phyloP scores from a whole-genome alignment of 2,329 filamentous ascomycete species.

The Alternaria dauci region DNA sequence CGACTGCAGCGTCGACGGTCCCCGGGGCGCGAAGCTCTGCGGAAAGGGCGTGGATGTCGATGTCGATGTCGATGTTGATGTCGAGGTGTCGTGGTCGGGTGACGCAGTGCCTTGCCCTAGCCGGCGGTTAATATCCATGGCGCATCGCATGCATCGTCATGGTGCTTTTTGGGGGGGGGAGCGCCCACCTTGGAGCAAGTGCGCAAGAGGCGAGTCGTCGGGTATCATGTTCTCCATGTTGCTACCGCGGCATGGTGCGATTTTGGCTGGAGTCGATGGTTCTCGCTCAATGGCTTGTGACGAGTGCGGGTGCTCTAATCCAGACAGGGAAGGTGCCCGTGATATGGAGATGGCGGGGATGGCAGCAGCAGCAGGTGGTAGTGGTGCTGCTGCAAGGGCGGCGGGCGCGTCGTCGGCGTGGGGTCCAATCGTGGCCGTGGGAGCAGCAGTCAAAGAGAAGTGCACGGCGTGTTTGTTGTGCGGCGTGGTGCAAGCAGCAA shows the following conservation, averaged over 20 bases:
- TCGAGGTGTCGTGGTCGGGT: slow-evolving; percentile 30
- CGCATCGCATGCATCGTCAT: slow-evolving; percentile 8
- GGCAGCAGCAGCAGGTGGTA: not conserved
- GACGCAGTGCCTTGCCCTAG: slow-evolving; percentile 47
- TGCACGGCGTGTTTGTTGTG: not conserved
- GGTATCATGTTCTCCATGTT: slow-evolving; percentile 87
- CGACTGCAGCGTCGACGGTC: slow-evolving; percentile 58
- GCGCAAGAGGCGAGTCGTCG: slow-evolving; percentile 85
- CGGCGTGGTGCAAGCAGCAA: not conserved
- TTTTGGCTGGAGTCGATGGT: slow-evolving; percentile 19
- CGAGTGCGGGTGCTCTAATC: slow-evolving; percentile 13
- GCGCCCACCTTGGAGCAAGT: slow-evolving; percentile 77
- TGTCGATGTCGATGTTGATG: slow-evolving; percentile 18
- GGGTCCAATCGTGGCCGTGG: slow-evolving; percentile 15
- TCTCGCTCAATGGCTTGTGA: slow-evolving; percentile 24
- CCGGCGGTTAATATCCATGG: slow-evolving; percentile 31
- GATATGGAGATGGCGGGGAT: slow-evolving; percentile 17
- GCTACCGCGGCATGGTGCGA: slow-evolving; percentile 42
- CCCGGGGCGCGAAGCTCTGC: slow-evolving; percentile 60
- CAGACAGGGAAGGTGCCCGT: slow-evolving; percentile 13
- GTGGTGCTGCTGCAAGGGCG: slow-evolving; percentile 5
- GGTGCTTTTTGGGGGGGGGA: not conserved
- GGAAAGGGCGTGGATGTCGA: slow-evolving; percentile 18
- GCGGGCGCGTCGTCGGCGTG: slow-evolving; percentile 15
- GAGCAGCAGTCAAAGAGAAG: not conserved